Conservation (phyloP, 768 basidiomycete genomes). For the Rhodotorula toruloides region DNA sequence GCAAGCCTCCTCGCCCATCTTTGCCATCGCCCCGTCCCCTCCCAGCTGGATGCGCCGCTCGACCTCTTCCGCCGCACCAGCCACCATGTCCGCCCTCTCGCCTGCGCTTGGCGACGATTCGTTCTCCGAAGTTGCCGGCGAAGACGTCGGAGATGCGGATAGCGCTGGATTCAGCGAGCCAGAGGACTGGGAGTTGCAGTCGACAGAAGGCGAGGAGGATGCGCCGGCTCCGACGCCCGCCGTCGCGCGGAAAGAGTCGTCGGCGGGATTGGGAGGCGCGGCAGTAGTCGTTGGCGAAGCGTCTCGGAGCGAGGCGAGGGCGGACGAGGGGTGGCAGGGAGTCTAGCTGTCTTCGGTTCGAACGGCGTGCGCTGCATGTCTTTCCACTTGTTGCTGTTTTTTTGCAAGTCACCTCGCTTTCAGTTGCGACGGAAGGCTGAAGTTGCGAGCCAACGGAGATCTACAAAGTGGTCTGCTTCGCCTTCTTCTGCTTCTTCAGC, state of each 20-base stretch:
- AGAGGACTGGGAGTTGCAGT: constrained; percentile 62
- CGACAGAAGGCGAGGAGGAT: constrained; percentile 25
- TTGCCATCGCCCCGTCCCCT: constrained; percentile 80
- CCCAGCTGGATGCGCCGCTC: constrained; percentile 60
- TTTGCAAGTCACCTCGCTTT: too few relatives aligned
- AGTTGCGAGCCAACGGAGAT: too few relatives aligned
- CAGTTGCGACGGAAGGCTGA: too few relatives aligned
- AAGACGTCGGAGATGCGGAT: constrained; percentile 48
- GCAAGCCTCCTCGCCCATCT: constrained; percentile 59
- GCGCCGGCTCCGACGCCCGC: neutral
- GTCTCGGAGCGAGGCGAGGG: too few relatives aligned
- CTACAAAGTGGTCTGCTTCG: too few relatives aligned
- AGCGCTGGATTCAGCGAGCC: constrained; percentile 77
- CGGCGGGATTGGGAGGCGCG: too few relatives aligned
- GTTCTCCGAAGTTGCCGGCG: constrained; percentile 7
- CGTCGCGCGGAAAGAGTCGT: neutral
- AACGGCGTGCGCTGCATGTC: too few relatives aligned
- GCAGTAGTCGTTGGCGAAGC: too few relatives aligned
- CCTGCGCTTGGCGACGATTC: constrained; percentile 46
- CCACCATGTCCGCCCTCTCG: neutral
- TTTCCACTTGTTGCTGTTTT: too few relatives aligned
- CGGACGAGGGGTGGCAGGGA: too few relatives aligned
- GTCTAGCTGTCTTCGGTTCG: too few relatives aligned
- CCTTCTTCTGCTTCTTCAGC: too few relatives aligned
- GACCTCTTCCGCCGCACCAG: neutral